These are phyloP conservation scores for Byssothecium circinans DNA, from an alignment of 2,329 filamentous ascomycete species.

Conservation along the genomic window DNA sequence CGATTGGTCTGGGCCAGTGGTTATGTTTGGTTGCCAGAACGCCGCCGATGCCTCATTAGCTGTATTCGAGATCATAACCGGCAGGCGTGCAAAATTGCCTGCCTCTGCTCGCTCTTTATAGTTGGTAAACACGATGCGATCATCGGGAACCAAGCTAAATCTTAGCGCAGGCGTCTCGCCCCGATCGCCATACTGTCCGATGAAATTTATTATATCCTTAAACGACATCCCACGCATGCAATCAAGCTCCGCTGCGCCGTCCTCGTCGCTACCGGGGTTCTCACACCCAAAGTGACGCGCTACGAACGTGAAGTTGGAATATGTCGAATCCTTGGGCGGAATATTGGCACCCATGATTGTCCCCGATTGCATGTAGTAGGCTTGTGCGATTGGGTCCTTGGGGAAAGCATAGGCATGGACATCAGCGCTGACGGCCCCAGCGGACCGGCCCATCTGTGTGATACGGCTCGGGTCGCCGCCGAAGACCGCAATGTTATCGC, in stretches of 20 bases:
- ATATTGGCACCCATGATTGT: conserved; percentile 7
- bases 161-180: conserved; percentile 22
- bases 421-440: conserved; percentile 43
- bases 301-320: conserved; percentile 16
- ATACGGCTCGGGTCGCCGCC: conserved; percentile 29
- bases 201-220: conserved; percentile 31
- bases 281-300: conserved; percentile 12
- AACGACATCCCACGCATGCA: conserved; percentile 40
- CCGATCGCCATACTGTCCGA: conserved; percentile 30
- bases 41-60: conserved; percentile 19
- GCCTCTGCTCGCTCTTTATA: conserved; percentile 14
- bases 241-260: conserved; percentile 24
- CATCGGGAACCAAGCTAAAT: conserved; percentile 22
- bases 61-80: conserved; percentile 12
- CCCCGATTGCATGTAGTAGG: conserved; percentile 42
- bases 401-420: conserved; percentile 50
- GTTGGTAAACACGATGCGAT: conserved; percentile 22
- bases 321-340: neutral
- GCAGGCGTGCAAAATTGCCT: conserved; percentile 15
- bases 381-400: conserved; percentile 51
- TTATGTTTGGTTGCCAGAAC: conserved; percentile 10
- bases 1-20: conserved; percentile 6
- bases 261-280: neutral
- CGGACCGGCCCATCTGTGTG: conserved; percentile 37
- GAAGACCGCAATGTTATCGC: conserved; percentile 38